Conservation (phyloP, 2,329 filamentous ascomycete genomes). For the Penicillium verrucosum region DNA sequence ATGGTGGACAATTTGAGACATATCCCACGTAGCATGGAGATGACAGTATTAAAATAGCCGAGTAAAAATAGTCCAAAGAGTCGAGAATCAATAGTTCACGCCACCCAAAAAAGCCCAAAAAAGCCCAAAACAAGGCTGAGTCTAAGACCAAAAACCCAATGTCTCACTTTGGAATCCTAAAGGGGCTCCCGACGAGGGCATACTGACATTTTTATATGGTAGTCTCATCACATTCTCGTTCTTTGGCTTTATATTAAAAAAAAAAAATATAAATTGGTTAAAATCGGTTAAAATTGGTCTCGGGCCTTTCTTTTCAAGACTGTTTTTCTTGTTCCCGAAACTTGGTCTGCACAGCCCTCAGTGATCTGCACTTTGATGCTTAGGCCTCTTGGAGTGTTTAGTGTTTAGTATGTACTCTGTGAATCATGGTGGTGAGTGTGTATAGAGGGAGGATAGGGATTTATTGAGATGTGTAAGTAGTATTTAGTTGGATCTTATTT, state of each 20-base stretch:
- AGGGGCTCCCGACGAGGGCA: not conserved
- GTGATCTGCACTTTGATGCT: not conserved
- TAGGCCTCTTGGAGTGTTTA: not conserved
- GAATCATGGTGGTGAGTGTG: not conserved
- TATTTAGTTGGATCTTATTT: not conserved
- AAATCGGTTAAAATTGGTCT: not conserved
- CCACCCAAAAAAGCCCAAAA: not conserved
- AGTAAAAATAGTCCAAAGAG: not conserved
- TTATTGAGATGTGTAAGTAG: too few species aligned
- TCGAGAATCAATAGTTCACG: not conserved
- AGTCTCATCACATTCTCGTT: not conserved
- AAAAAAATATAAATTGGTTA: not conserved
- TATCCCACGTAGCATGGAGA: not conserved
- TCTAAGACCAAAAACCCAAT: not conserved
- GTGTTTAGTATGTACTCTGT: not conserved
- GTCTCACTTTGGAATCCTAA: conserved; percentile 1
- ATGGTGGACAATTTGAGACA: not conserved
- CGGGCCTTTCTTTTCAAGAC: not conserved
- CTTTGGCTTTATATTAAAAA: not conserved
- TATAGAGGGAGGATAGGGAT: too few species aligned
- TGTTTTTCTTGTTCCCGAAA: not conserved
- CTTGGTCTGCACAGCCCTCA: not conserved
- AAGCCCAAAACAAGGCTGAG: not conserved
- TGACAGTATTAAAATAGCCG: not conserved
- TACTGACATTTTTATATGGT: not conserved